Base-by-base conservation (phyloP, 768 basidiomycete species). In the Leccinum disarticulatum region DNA sequence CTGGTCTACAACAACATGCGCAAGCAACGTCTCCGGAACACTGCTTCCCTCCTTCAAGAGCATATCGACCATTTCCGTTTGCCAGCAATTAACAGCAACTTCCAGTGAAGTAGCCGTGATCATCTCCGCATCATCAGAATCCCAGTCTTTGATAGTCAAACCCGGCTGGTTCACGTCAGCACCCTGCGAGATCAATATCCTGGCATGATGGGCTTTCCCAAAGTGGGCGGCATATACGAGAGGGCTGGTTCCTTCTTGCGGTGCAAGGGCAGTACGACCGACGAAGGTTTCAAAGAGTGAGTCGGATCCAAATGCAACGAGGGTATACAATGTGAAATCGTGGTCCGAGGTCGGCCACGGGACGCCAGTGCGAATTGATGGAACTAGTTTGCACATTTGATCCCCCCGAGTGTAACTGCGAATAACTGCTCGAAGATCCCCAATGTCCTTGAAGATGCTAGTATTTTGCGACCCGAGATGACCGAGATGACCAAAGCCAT, bases 401-500 rank as follows among this genome's bases (percentile, higher is more conserved):
- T 57, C 36, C 62, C 62, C 56, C 27, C 8, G 28, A 6, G 53
- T 0, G 8, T 31, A 33, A 54, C 11, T 33, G 22, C 0, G 2
- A 52, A 61, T 61, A 6, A 17, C 11, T 0, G 0, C 0, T 43
- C 55, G 62, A 0, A 66, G 43, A 1, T 9, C 30, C 15, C 43
- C 3, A 5, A 66, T 53, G 1, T 63, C 65, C 2, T 10, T 6
- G 4, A 66, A 8, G 6, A 66, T 53, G 2, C 22, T 9, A 2
- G 6, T 14, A 0, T 50, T 35, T 0, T 5, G 36, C 4, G 19
- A 4, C 7, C 15, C 48, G 1, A 64, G 54, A 31, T 54, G 22
- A 10, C 48, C 19, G 6, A 64, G 63, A 22, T 64, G 63, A n/a
- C 5, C 46, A 6, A 64, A 60, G 0, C 62, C 63, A 28, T 60